A percentile compares a stretch with the other conserved stretches of the same genome.
Evolutionary conservation across 257 asterid species (phyloP).

Genomic region (Fraxinus excelsior): DNA sequence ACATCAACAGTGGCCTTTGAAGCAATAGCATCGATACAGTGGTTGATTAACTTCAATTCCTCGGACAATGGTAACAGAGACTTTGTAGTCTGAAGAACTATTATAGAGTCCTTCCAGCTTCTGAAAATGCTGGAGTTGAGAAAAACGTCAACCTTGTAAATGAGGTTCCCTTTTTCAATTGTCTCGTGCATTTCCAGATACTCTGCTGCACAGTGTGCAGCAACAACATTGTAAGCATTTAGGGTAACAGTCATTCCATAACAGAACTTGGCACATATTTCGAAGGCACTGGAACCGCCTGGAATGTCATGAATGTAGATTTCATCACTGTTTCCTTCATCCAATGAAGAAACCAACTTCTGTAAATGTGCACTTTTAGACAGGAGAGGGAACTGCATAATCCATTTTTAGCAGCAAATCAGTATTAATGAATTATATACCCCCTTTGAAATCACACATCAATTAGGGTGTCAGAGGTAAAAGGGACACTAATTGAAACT

Average conservation of each 20-base stretch:
- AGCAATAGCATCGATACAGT: constrained; percentile 79
- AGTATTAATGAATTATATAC: constrained; percentile 13
- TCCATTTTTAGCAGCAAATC: constrained; percentile 24
- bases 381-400: constrained; percentile 87
- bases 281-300: constrained; percentile 81
- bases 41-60: constrained; percentile 71
- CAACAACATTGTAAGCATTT: constrained; percentile 74
- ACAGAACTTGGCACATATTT: constrained; percentile 90
- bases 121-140: constrained; percentile 73
- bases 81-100: constrained; percentile 78
- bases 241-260: constrained; percentile 87
- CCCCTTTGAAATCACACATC: neutral
- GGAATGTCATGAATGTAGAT: constrained; percentile 75
- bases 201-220: constrained; percentile 92
- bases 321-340: constrained; percentile 63
- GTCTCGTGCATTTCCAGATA: constrained; percentile 85
- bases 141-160: constrained; percentile 89
- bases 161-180: constrained; percentile 81
- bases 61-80: constrained; percentile 56
- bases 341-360: constrained; percentile 60
- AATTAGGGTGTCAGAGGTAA: neutral
- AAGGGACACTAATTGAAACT: neutral
- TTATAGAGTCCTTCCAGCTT: constrained; percentile 95
- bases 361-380: constrained; percentile 78
- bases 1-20: constrained; percentile 72